Evolutionary conservation across 148 eudicot species (phyloP).

Genomic region (Rhododendron ovatum): DNA sequence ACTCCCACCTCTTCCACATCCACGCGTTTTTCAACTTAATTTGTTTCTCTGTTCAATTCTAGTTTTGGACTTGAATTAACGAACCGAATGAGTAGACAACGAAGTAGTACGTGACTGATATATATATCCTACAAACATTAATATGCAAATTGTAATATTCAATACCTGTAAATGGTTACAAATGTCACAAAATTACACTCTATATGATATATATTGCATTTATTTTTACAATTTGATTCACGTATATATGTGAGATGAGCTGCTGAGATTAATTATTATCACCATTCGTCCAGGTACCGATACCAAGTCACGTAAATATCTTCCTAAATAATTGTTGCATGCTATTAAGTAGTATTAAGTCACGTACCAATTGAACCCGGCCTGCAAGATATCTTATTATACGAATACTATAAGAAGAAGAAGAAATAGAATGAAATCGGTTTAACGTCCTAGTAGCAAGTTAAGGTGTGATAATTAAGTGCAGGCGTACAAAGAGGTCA

Average conservation of each 20-base stretch:
- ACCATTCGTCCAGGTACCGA: neutral
- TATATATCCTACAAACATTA: neutral
- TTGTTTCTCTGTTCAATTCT: neutral
- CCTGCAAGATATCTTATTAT: neutral
- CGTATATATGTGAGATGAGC: neutral
- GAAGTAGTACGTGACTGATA: neutral
- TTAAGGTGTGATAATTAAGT: neutral
- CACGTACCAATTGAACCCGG: neutral
- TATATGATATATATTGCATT: neutral
- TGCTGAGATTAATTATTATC: neutral
- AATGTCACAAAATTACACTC: neutral
- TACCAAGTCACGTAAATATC: neutral
- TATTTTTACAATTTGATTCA: neutral
- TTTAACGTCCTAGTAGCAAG: neutral
- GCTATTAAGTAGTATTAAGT: neutral
- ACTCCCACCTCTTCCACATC: conserved; percentile 6
- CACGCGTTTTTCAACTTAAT: conserved; percentile 13
- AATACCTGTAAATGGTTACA: neutral
- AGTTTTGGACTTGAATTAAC: neutral
- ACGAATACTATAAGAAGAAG: neutral
- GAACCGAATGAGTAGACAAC: neutral
- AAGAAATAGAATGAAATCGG: neutral
- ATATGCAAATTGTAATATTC: neutral
- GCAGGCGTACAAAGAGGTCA: neutral
- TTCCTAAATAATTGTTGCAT: neutral